Base-by-base conservation (phyloP, 2,329 filamentous ascomycete genomes). In the Pseudomassariella vexata region DNA sequence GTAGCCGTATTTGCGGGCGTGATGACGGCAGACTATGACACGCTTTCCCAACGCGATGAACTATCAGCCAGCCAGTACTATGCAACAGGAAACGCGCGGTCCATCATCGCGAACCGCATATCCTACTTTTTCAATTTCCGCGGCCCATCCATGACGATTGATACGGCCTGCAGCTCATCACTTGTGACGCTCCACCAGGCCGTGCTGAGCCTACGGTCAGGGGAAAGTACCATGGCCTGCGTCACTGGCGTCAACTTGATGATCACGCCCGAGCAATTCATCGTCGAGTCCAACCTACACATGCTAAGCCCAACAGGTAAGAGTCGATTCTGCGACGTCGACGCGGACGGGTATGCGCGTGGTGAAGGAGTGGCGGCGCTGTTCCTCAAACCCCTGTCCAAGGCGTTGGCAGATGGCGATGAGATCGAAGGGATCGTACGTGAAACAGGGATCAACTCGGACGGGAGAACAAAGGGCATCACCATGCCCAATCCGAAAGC, bases 331-430 rank as follows among this genome's bases (percentile, higher is more conserved):
- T 75, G 67, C 55, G 73, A 77, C 37, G 47, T 51, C 3, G 45
- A 45, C 4, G 74, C 69, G 0, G 61, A 74, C 36, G 76, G 76
- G 1, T 79, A 78, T 40, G 70, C 63, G 1, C 62, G 73, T n/a
- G 74, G 72, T 10, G 74, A 79, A 43, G 75, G 73, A 3, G 48
- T 68, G 9, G 67, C 59, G 0, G 59, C 64, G 6, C 25, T 78
- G 3, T 48, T 76, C 5, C 45, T 79, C 12, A 78, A 78, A 49
- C 60, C 59, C 0, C 50, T 67, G 16, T 63, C 60, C 19, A 60
- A 59, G 22, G 76, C 76, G 1, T 37, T 79, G 6, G 53, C 53
- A 4, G 71, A 73, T 29, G 67, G 68, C 4, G 63, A 67, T 32
- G 29, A 37, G 1, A 68, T 73, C 24, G 50, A 63, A 20, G 62